phyloP scores from a whole-genome alignment of 2,329 filamentous ascomycete species.

The Colletotrichum sp. region DNA sequence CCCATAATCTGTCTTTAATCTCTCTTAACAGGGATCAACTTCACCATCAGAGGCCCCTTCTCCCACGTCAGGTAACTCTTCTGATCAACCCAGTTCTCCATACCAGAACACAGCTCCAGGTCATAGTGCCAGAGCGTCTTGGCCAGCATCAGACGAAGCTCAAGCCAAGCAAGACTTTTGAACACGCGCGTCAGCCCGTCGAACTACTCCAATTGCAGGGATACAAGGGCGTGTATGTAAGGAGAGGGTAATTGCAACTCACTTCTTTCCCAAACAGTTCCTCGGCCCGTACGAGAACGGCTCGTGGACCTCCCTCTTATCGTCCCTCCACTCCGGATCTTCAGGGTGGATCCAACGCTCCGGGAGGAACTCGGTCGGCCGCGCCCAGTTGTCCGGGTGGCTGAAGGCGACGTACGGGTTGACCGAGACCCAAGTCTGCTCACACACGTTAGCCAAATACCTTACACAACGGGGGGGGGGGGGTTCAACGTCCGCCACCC shows the following conservation, averaged over 20 bases:
- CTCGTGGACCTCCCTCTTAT: conserved; percentile 48
- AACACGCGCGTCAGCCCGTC: not conserved
- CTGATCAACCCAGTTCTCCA: conserved; percentile 42
- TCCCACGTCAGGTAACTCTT: conserved; percentile 44
- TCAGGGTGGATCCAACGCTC: conserved; percentile 44
- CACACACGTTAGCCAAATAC: not conserved
- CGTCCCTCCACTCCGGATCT: conserved; percentile 27
- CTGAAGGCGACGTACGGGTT: conserved; percentile 10
- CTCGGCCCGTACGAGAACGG: conserved; percentile 54
- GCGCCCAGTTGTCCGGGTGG: conserved; percentile 42
- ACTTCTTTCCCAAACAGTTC: conserved; percentile 55
- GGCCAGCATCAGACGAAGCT: conserved; percentile 55
- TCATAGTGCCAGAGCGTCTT: conserved; percentile 56
- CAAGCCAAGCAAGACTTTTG: conserved; percentile 50
- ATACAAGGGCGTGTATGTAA: not conserved
- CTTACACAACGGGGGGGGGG: not conserved
- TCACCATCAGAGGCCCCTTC: conserved; percentile 15
- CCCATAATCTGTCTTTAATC: not conserved
- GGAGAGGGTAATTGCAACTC: conserved; percentile 3
- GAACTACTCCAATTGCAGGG: not conserved
- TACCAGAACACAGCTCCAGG: conserved; percentile 39
- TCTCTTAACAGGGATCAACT: not conserved
- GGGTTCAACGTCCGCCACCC: no score
- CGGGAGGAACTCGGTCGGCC: conserved; percentile 49
- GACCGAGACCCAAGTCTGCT: conserved; percentile 9